Base-by-base conservation (phyloP, 345 rosid species). In the Aethionema arabicum region DNA sequence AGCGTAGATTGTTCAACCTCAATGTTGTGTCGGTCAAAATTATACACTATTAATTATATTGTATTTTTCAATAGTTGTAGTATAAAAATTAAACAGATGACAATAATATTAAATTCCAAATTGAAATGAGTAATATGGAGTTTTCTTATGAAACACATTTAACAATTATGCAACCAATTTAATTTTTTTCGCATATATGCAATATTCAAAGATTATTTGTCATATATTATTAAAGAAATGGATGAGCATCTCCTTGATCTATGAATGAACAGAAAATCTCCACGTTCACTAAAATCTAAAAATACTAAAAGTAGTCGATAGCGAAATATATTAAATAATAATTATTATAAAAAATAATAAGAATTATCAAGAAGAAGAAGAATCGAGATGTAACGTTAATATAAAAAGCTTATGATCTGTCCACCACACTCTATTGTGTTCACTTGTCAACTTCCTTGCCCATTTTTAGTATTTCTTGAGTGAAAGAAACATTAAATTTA, bases 401-500 rank as follows among this genome's bases (percentile, higher is more conserved):
- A 12, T 7, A 42, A 27, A 21, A 35, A 30, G 14, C 59, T 46
- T 53, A 61, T 59, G 75, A 70, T 65, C 74, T 59, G 44, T 53
- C 63, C 57, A 45, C 11, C 21, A 58, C 57, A 65, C 65, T 64
- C 70, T 59, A 72, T 52, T 64, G 39, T 58, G 16, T 56, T 71
- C 66, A 64, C 66, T 65, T 65, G 75, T 72, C 75, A 52, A 65
- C 66, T 51, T 65, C 62, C 6, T 8, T 33, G 8, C 38, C 75
- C 61, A 65, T 65, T 65, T 65, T 12, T 64, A 55, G 63, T 66
- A 72, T 69, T 68, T 76, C 53, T 78, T 71, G 83, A 71, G 84
- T 77, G 81, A 73, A 81, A 83, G 85, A 80, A 82, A 80, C 74
- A 69, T 46, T 48, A 16, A 69, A n/a, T n/a, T 12, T 62, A 8